Conservation (phyloP, 208 protist species). For the Crithidia sp. region DNA sequence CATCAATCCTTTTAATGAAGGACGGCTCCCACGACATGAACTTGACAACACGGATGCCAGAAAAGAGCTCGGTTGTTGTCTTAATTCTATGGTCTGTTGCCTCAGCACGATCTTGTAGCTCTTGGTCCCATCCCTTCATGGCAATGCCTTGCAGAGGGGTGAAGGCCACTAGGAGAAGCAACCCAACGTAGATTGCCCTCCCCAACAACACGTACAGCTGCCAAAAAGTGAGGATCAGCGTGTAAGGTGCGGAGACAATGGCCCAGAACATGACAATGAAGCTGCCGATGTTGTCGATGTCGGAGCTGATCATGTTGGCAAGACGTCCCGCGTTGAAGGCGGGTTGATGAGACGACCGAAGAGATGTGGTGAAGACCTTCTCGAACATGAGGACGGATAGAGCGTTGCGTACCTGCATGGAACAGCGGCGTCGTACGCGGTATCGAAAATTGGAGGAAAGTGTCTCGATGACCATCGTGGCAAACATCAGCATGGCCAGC, state of each 20-base stretch:
- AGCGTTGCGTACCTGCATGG: conserved; percentile 60
- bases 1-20: conserved; percentile 51
- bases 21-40: conserved; percentile 90
- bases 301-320: conserved; percentile 63
- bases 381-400: conserved; percentile 74
- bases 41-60: conserved; percentile 91
- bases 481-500: conserved; percentile 5
- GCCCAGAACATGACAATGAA: conserved; percentile 62
- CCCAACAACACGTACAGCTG: conserved; percentile 67
- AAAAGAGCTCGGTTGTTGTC: conserved; percentile 89
- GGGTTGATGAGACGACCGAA: conserved; percentile 47
- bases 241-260: conserved; percentile 54
- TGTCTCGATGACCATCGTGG: not conserved
- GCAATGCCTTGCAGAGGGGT: conserved; percentile 66
- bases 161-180: conserved; percentile 60
- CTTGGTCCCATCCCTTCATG: conserved; percentile 5
- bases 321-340: conserved; percentile 3
- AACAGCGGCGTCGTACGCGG: conserved; percentile 31
- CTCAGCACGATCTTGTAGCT: not conserved
- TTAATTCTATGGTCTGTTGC: conserved; percentile 85
- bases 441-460: conserved; percentile 4
- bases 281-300: conserved; percentile 53
- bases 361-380: conserved; percentile 78
- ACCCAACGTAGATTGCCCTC: conserved; percentile 58
- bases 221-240: conserved; percentile 55